Conservation (phyloP, 2,329 filamentous ascomycete species). For the Fusarium aywerte region DNA sequence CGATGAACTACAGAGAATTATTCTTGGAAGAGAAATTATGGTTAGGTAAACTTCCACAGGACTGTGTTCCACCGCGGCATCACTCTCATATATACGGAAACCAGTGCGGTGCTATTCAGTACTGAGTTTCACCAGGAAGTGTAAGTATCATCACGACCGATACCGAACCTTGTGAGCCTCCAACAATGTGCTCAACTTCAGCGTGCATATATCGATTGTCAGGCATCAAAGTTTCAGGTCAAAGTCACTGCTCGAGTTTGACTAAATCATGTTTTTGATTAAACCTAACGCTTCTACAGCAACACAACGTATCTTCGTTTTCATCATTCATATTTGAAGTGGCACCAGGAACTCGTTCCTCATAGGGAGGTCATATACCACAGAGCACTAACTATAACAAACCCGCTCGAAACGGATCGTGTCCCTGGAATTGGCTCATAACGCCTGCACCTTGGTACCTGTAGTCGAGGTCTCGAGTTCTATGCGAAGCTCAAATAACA, state of each 20-base stretch:
- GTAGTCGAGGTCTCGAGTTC: neutral
- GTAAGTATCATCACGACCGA: neutral
- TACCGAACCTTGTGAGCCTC: neutral
- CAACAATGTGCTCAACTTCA: neutral
- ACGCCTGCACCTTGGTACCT: neutral
- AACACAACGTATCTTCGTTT: slow-evolving; percentile 20
- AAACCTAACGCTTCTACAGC: neutral
- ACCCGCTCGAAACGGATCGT: neutral
- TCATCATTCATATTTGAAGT: slow-evolving; percentile 18
- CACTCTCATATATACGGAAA: neutral
- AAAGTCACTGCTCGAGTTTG: neutral
- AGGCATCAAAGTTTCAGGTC: neutral
- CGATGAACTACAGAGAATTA: neutral
- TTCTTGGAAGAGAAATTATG: neutral
- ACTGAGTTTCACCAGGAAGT: neutral
- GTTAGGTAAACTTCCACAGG: neutral
- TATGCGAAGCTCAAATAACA: no score
- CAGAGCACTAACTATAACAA: neutral
- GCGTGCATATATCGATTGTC: neutral
- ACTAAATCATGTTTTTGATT: neutral
- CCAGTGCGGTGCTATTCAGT: neutral
- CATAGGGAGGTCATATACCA: neutral
- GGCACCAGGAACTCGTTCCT: neutral
- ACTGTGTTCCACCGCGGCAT: neutral
- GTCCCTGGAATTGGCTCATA: neutral